phyloP scores from a whole-genome alignment of 345 rosid genomes.

The Salix brachista region DNA sequence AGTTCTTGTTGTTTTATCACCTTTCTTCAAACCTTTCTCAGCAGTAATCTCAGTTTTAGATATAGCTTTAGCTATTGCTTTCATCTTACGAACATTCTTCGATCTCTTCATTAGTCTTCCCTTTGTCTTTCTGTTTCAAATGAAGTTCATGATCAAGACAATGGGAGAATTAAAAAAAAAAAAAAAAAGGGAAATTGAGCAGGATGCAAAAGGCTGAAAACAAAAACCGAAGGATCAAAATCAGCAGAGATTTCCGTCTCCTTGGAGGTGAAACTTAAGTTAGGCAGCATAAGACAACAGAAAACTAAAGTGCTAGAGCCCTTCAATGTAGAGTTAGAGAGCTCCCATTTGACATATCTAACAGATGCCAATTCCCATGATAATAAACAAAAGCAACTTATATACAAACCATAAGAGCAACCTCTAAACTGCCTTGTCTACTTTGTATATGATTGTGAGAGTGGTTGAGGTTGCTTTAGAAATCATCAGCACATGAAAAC shows the following conservation, averaged over 20 bases:
- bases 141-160: not conserved
- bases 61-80: slow-evolving; percentile 44
- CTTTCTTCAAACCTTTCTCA: slow-evolving; percentile 37
- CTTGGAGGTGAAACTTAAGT: not conserved
- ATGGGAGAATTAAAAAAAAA: too few relatives aligned
- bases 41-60: slow-evolving; percentile 32
- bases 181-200: not conserved
- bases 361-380: not conserved
- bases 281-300: not conserved
- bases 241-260: not conserved
- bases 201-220: not conserved
- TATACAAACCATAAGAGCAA: not conserved
- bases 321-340: not conserved
- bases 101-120: slow-evolving; percentile 68
- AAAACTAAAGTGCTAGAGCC: not conserved
- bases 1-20: slow-evolving; percentile 34
- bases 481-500: too few relatives aligned
- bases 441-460: not conserved
- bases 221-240: not conserved
- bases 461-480: too few relatives aligned
- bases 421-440: not conserved
- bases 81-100: slow-evolving; percentile 47
- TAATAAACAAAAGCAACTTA: not conserved
- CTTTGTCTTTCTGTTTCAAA: slow-evolving; percentile 41
- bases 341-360: not conserved